Evolutionary conservation across 2,329 filamentous ascomycete species (phyloP).

Genomic region (Penicillium vulpinum): DNA sequence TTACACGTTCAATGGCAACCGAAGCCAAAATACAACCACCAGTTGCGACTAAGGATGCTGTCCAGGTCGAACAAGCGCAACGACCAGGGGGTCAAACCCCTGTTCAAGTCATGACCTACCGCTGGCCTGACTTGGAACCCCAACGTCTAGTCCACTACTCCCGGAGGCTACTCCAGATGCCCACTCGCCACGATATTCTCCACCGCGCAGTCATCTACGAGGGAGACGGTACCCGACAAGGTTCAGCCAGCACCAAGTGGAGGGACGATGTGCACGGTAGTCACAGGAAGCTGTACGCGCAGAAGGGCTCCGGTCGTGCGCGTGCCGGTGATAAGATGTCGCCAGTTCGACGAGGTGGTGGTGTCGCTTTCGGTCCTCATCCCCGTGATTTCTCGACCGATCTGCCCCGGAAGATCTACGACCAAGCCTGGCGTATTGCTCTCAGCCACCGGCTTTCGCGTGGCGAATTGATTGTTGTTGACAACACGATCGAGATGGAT

Average conservation of each 20-base stretch:
- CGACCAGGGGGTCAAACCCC: constrained; percentile 46
- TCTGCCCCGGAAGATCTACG: constrained; percentile 86
- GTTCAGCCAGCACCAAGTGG: constrained; percentile 80
- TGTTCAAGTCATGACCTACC: constrained; percentile 82
- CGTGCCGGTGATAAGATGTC: constrained; percentile 79
- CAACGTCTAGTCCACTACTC: constrained; percentile 74
- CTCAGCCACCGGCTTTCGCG: constrained; percentile 86
- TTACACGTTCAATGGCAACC: constrained; percentile 52
- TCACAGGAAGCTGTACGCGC: constrained; percentile 74
- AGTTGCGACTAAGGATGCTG: neutral
- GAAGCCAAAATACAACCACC: constrained; percentile 37
- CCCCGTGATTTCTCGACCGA: constrained; percentile 86
- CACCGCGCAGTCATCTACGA: constrained; percentile 92
- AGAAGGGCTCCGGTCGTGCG: constrained; percentile 82
- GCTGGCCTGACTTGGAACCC: constrained; percentile 87
- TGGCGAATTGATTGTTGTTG: constrained; percentile 83
- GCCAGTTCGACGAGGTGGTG: constrained; percentile 79
- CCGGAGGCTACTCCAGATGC: constrained; percentile 78
- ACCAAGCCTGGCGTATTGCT: constrained; percentile 91
- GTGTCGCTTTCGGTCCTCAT: constrained; percentile 85
- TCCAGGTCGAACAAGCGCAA: neutral
- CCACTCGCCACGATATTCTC: constrained; percentile 84
- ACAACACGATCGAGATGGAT: constrained; percentile 71
- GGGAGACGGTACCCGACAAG: constrained; percentile 82
- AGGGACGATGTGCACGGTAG: constrained; percentile 82